Evolutionary conservation across 257 asterid species (phyloP), one percentile per base, ranked within the genome.

Genomic region (Ophiorrhiza pumila): DNA sequence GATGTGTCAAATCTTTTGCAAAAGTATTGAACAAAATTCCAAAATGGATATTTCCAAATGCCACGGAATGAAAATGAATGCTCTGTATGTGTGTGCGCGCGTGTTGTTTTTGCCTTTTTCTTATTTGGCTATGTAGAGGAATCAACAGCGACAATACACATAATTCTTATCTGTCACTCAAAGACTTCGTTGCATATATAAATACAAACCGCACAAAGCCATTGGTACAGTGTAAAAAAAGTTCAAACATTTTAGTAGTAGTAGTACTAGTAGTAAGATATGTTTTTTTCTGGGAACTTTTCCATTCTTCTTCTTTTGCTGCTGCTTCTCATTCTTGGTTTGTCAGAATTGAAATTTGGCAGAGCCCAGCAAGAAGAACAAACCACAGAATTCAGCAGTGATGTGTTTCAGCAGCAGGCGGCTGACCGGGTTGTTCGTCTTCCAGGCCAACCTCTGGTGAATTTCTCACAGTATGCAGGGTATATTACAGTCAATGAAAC

Each of bases 371-470:
- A n/a, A n/a, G n/a, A n/a, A n/a, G n/a, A n/a, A n/a, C n/a, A n/a
- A 55, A 13, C 37, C 8, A 0, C 22, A 20, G 58, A 50, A n/a
- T 15, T 49, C 55, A 46, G 50, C 41, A 10, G 4, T 25, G 71
- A 68, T 20, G 65, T 63, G 59, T 27, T 61, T 3, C 58, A 22
- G 71, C 71, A 76, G 70, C 69, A 57, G 69, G 58, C 63, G 70
- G 91, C 90, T 5, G 95, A 88, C 78, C 79, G 80, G 31, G 91
- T 90, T 68, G 62, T 56, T 68, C 66, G 41, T 29, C 84, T 88
- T 55, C 97, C 95, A 2, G 95, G 97, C 31, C 95, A 90, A 64
- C 97, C 97, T 31, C 58, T 53, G 67, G 91, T 88, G 69, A 58
- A 82, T 29, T 90, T 90, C 84, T 74, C 68, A 68, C 97, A 91